Evolutionary conservation across 805 yeast genomes (phyloP).

Genomic region (Yamadazyma phyllophila): DNA sequence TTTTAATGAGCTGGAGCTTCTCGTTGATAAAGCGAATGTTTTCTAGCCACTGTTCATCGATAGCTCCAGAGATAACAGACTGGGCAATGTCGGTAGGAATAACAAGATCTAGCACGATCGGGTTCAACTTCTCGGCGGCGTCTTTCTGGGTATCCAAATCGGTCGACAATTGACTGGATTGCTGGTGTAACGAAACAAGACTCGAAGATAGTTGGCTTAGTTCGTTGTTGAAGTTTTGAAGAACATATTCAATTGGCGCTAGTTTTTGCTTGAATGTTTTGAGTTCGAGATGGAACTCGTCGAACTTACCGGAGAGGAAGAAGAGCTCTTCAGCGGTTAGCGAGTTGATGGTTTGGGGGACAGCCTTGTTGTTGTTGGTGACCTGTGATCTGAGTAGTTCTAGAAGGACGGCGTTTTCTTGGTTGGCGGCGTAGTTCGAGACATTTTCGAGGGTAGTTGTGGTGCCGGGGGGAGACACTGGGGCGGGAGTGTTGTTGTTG

Average conservation of each 20-base stretch:
- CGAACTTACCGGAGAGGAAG: slow-evolving; percentile 16
- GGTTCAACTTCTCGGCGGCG: slow-evolving; percentile 52
- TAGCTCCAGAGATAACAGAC: slow-evolving; percentile 55
- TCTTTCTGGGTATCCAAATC: slow-evolving; percentile 26
- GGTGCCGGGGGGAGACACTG: too few species aligned
- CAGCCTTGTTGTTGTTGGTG: slow-evolving; percentile 1
- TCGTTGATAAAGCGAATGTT: slow-evolving; percentile 57
- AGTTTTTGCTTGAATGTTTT: slow-evolving; percentile 33
- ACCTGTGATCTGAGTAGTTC: slow-evolving; percentile 5
- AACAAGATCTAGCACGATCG: slow-evolving; percentile 70
- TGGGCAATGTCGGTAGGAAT: slow-evolving; percentile 71
- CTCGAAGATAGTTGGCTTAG: slow-evolving; percentile 32
- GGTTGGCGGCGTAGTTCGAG: not conserved
- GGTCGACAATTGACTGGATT: slow-evolving; percentile 29
- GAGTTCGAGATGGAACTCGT: slow-evolving; percentile 24
- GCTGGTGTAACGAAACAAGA: slow-evolving; percentile 31
- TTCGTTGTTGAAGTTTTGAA: slow-evolving; percentile 57
- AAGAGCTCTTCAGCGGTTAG: slow-evolving; percentile 4
- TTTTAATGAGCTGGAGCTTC: slow-evolving; percentile 51
- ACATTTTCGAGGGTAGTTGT: not conserved
- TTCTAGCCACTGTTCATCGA: slow-evolving; percentile 64
- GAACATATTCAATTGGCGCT: slow-evolving; percentile 51
- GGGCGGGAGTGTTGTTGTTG: too few species aligned
- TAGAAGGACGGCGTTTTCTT: not conserved
- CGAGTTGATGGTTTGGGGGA: not conserved